Evolutionary conservation across 352 stramenopile genomes (phyloP).

Genomic region (Achlya hypogyna): DNA sequence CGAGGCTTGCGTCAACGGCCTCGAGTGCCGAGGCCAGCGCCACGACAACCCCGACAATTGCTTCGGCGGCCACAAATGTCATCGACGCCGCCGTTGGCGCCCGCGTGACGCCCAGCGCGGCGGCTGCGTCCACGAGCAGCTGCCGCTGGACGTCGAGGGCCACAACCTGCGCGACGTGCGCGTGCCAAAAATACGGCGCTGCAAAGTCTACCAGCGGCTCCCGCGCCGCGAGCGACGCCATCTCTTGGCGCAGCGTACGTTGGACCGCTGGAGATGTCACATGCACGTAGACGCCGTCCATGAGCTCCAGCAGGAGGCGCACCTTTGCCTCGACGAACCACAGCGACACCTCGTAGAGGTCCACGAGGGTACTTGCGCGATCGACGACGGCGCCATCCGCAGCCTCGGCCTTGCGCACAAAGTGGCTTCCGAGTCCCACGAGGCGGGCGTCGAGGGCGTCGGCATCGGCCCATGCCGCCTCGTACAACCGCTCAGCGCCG

Average conservation of each 20-base stretch:
- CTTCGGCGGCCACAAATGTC: constrained; percentile 20
- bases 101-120: constrained; percentile 23
- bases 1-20: neutral
- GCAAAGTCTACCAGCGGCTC: constrained; percentile 40
- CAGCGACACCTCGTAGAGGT: constrained; percentile 46
- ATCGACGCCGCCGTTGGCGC: constrained; percentile 10
- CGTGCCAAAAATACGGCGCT: constrained; percentile 51
- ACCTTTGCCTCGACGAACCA: constrained; percentile 35
- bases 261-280: constrained; percentile 21
- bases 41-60: constrained; percentile 29
- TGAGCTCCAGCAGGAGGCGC: constrained; percentile 27
- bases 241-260: constrained; percentile 22
- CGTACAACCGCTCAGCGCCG: constrained; percentile 33
- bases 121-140: constrained; percentile 27
- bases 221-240: neutral
- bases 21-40: constrained; percentile 30
- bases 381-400: constrained; percentile 33
- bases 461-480: constrained; percentile 30
- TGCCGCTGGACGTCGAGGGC: constrained; percentile 38
- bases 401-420: constrained; percentile 40
- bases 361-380: constrained; percentile 40
- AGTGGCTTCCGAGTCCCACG: constrained; percentile 34
- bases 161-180: constrained; percentile 38
- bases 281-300: constrained; percentile 23
- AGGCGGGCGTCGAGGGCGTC: constrained; percentile 37